These are phyloP conservation scores for Cutaneotrichosporon sp. DNA, from an alignment of 1,284 basidiomycete genomes.

Conservation along the genomic window DNA sequence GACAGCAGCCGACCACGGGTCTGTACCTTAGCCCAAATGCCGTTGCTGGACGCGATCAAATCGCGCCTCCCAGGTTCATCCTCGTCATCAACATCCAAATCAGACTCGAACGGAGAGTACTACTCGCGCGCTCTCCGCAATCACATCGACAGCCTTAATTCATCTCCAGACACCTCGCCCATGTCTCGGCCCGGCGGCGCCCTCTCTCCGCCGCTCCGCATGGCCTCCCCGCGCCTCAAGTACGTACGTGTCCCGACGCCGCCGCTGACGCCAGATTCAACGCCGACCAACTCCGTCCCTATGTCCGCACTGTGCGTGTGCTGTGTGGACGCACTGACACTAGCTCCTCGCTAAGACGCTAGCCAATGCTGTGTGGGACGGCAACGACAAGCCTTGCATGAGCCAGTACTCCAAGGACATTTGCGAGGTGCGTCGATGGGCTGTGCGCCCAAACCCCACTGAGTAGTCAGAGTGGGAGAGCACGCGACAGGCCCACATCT, in stretches of 20 bases:
- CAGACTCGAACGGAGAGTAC: slow-evolving; percentile 10
- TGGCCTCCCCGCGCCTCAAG: slow-evolving; percentile 12
- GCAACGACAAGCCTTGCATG: slow-evolving; percentile 37
- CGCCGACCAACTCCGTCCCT: slow-evolving; percentile 39
- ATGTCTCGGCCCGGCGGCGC: slow-evolving; percentile 8
- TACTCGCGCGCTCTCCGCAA: slow-evolving; percentile 18
- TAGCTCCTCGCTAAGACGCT: slow-evolving; percentile 36
- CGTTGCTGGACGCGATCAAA: slow-evolving; percentile 17
- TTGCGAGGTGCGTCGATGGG: slow-evolving; percentile 38
- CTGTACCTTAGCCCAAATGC: background rate
- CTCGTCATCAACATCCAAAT: background rate
- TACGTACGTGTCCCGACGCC: slow-evolving; percentile 3
- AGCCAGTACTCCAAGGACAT: slow-evolving; percentile 40
- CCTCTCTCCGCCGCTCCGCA: slow-evolving; percentile 9
- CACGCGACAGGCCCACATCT: background rate
- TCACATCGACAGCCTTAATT: slow-evolving; percentile 16
- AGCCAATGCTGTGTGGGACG: slow-evolving; percentile 33
- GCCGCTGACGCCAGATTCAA: slow-evolving; percentile 32
- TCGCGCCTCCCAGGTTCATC: background rate
- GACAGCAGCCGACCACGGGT: background rate
- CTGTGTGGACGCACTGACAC: background rate
- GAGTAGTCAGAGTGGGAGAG: background rate
- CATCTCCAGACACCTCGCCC: background rate
- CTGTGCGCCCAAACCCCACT: background rate
- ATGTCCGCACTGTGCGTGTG: slow-evolving; percentile 34